Conservation (phyloP, 768 basidiomycete species). For the Leccinum barrowsii region DNA sequence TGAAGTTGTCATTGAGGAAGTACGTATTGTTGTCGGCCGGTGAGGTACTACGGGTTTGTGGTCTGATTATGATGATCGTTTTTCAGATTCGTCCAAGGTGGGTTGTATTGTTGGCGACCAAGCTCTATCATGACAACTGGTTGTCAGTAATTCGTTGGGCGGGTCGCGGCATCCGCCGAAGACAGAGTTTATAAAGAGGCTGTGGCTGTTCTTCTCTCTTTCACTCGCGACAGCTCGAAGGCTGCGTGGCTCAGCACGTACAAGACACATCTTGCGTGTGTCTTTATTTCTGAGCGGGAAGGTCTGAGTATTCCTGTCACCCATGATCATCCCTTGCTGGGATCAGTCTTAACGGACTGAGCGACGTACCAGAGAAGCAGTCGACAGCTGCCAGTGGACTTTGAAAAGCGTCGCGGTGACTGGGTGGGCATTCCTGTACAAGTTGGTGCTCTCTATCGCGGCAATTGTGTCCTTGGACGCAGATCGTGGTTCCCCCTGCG, state of each 20-base stretch:
- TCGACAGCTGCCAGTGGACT: constrained; percentile 12
- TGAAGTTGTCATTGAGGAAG: not conserved
- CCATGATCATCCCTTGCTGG: constrained; percentile 28
- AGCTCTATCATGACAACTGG: too few relatives aligned
- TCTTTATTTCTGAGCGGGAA: constrained; percentile 32
- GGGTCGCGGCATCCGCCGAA: too few relatives aligned
- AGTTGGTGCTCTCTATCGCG: constrained; percentile 20
- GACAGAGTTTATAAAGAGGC: not conserved
- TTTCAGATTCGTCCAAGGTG: not conserved
- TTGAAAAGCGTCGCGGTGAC: constrained; percentile 29
- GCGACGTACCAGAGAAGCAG: constrained; percentile 31
- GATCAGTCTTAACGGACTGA: constrained; percentile 25
- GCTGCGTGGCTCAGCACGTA: constrained; percentile 29
- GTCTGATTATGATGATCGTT: not conserved
- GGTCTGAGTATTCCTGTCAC: constrained; percentile 31
- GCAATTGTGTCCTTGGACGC: constrained; percentile 13
- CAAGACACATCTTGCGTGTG: constrained; percentile 10
- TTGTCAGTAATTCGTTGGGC: too few relatives aligned
- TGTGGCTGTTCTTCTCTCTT: not conserved
- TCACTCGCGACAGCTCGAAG: constrained; percentile 25
- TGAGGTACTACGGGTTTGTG: not conserved
- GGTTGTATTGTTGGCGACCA: not conserved
- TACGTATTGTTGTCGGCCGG: not conserved
- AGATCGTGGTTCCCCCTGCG: not conserved
- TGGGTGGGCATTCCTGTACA: constrained; percentile 13